phyloP scores from a whole-genome alignment of 1,284 basidiomycete species.

The Kwoniella shivajii region DNA sequence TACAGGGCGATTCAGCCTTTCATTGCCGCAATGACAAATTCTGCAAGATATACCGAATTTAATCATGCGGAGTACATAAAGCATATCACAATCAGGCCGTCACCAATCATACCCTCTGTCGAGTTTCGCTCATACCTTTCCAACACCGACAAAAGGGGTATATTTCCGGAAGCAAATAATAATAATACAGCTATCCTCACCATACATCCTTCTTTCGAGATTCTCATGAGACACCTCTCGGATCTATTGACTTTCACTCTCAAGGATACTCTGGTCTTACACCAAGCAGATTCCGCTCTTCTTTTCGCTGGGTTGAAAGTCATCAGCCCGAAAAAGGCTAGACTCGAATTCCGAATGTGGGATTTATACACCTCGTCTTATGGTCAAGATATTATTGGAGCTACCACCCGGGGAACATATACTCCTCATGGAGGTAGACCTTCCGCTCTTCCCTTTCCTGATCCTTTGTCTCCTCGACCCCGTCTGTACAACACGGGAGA shows the following conservation, averaged over 20 bases:
- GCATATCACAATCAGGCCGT: constrained; percentile 30
- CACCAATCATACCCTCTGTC: constrained; percentile 7
- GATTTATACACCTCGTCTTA: constrained; percentile 25
- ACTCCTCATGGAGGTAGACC: neutral
- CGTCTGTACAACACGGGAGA: neutral
- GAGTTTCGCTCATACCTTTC: constrained; percentile 1
- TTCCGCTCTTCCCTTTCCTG: neutral
- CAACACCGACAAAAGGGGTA: no score
- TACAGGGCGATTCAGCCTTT: constrained; percentile 24
- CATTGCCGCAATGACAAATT: constrained; percentile 3
- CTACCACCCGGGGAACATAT: constrained; percentile 8
- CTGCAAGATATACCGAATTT: constrained; percentile 1
- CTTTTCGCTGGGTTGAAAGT: constrained; percentile 24
- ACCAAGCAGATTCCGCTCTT: constrained; percentile 13
- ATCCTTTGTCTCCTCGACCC: neutral
- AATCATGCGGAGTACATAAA: constrained; percentile 20
- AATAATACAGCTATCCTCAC: constrained; percentile 5
- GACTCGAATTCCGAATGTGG: constrained; percentile 37
- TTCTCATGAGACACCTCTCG: constrained; percentile 18
- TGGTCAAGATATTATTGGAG: constrained; percentile 26
- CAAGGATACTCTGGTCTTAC: constrained; percentile 28
- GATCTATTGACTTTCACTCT: constrained; percentile 26
- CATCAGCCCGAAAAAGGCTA: constrained; percentile 28
- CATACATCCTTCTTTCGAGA: constrained; percentile 18
- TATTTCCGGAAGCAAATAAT: neutral